Base-by-base conservation (phyloP, 495 filamentous ascomycete species). In the Wilcoxina mikolae region DNA sequence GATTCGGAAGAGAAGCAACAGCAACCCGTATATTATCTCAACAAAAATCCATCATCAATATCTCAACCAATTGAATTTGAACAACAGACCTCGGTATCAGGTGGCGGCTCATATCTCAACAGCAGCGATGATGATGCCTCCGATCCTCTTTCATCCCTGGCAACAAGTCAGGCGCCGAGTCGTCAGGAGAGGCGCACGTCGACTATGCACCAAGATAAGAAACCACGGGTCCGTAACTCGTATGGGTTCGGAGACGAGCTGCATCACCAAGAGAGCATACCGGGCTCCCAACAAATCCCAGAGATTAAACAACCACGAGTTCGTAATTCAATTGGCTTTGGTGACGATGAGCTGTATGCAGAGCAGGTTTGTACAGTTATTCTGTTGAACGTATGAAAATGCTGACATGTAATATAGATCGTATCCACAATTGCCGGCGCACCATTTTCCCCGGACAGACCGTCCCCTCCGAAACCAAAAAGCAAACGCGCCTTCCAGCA, bases 391-490 rank as follows among this genome's bases (percentile, higher is more conserved):
- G 7, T 15, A 35, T 35, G 7, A 7, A 35, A 7, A 35, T 15
- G 15, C 7, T 15, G 31, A 35, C 31, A 15, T 35, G 31, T 15
- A 35, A 7, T 35, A 15, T 44, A 64, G 61, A 64, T 64, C 43
- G 57, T 64, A 23, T 64, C 60, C 18, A 57, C 43, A 22, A 63
- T 64, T 44, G 26, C 45, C 41, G 43, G 46, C 23, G 55, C 60
- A 15, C 23, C 28, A 17, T 65, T 58, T 58, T 65, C 61, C 2
- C 61, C 61, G 0, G 61, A 64, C 39, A 64, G 60, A 22, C 60
- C 56, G 26, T 64, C 61, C 39, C 61, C 61, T 2, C 25, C 49
- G 31, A 64, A 59, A 29, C 18, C 45, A n/a, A n/a, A n/a, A n/a
- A n/a, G n/a, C n/a, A n/a, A n/a, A n/a, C n/a, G n/a, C n/a, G n/a